Conservation (phyloP, 78 protist genomes). For the Pigoraptor vietnamica region DNA sequence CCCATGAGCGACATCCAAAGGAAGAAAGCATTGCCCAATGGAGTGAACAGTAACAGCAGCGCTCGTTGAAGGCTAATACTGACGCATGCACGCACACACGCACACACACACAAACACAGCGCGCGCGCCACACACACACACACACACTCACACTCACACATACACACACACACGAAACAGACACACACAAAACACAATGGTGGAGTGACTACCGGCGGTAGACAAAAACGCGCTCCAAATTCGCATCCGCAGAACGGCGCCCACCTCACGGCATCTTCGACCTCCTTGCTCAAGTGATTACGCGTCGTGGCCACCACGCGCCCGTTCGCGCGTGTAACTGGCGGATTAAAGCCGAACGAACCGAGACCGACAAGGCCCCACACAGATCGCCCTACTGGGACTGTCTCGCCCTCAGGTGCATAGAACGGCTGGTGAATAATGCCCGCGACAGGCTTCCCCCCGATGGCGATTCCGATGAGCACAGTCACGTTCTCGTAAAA, state of each 20-base stretch:
- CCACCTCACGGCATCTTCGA: not conserved
- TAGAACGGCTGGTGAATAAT: constrained; percentile 17
- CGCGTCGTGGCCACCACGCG: not conserved
- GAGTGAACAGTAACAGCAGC: too few species aligned
- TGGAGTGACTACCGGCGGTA: too few species aligned
- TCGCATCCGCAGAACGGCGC: not conserved
- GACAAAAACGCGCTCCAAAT: too few species aligned
- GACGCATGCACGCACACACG: too few species aligned
- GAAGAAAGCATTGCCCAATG: too few species aligned
- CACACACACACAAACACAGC: too few species aligned
- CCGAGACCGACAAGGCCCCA: constrained; percentile 20
- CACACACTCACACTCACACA: too few species aligned
- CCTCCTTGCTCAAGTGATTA: not conserved
- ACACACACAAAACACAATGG: too few species aligned
- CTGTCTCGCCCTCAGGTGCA: not conserved
- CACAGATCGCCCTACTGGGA: not conserved
- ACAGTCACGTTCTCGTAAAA: not conserved
- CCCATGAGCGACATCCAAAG: too few species aligned
- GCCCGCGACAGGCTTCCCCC: constrained; percentile 9
- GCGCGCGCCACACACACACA: too few species aligned
- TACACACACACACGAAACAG: too few species aligned
- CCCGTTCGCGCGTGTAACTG: not conserved
- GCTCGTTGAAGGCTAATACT: too few species aligned
- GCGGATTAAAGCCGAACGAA: not conserved
- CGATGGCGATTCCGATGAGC: constrained; percentile 17